Base-by-base conservation (phyloP, 352 stramenopile genomes). In the Globisporangium solare region DNA sequence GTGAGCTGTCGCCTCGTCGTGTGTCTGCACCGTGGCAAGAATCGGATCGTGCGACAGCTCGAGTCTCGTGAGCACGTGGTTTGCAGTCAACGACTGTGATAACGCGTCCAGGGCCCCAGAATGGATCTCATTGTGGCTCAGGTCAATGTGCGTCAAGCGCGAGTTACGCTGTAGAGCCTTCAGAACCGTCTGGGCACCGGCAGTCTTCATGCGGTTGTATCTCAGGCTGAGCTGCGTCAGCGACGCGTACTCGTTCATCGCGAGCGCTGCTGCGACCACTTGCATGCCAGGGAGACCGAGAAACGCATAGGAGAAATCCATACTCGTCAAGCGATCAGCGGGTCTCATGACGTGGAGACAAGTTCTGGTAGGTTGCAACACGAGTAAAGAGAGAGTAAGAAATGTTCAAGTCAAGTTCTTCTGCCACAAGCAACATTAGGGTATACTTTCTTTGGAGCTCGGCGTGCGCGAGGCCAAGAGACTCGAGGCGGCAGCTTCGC, bases 291-390 rank as follows among this genome's bases (percentile, higher is more conserved):
- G 48, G 47, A 74, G 73, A 12, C 70, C 67, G 24, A 71, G 63
- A 43, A 76, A 73, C 15, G 67, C 67, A 45, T 74, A 78, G n/a
- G 72, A 74, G 14, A 82, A 55, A 31, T 81, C 72, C 24, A 81
- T 35, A 15, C 35, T 35, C 15, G 51, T 58, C 3, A 76, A 43
- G 0, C 63, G 48, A 22, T 68, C 66, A 0, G 54, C 58, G 37
- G 70, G 49, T 51, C 68, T 72, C 54, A 76, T 71, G 10, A 61
- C 51, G 18, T 73, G 54, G 22, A 80, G 57, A 46, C 67, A 46
- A 50, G 56, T 46, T 37, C 68, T 71, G 20, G 14, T 32, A 5
- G 31, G 27, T 10, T 6, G 7, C 7, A 10, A 10, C 7, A 8
- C 27, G 27, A 7, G 10, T 8, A 35, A 35, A 35, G 27, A 35